phyloP scores from a whole-genome alignment of 1,139 yeast species.

The Nakaseomyces kungkrabaensis region DNA sequence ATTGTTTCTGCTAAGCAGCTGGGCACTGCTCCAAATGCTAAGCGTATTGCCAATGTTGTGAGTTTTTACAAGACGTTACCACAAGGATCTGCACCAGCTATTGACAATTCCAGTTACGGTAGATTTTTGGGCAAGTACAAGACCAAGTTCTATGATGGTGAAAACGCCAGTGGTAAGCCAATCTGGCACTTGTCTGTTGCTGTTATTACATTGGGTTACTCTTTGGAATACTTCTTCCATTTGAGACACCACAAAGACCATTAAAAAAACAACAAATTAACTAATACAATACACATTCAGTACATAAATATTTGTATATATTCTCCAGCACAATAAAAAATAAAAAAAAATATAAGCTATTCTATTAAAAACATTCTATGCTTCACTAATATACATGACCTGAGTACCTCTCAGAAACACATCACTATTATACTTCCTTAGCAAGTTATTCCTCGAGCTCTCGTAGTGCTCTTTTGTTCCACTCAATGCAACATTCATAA shows the following conservation, averaged over 20 bases:
- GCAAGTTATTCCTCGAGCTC: slow-evolving; percentile 40
- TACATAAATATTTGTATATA: slow-evolving; percentile 4
- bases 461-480: slow-evolving; percentile 52
- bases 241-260: slow-evolving; percentile 46
- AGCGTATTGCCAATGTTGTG: slow-evolving; percentile 93
- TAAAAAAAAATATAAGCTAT: neutral
- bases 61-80: slow-evolving; percentile 93
- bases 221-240: slow-evolving; percentile 90
- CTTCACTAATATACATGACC: slow-evolving; percentile 47
- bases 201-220: slow-evolving; percentile 72
- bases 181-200: slow-evolving; percentile 67
- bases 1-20: slow-evolving; percentile 93
- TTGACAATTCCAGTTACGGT: slow-evolving; percentile 47
- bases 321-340: slow-evolving; percentile 1
- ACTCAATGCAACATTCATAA: slow-evolving; percentile 87
- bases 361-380: slow-evolving; percentile 7
- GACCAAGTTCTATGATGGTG: slow-evolving; percentile 71
- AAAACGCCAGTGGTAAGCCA: slow-evolving; percentile 73
- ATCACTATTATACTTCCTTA: slow-evolving; percentile 63
- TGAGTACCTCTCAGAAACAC: slow-evolving; percentile 92
- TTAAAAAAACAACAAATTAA: neutral
- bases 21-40: slow-evolving; percentile 92
- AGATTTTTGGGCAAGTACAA: slow-evolving; percentile 60
- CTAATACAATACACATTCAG: neutral
- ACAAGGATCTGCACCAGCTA: slow-evolving; percentile 73